phyloP scores from a whole-genome alignment of 805 yeast species.

The Debaryomyces tyrocola region DNA sequence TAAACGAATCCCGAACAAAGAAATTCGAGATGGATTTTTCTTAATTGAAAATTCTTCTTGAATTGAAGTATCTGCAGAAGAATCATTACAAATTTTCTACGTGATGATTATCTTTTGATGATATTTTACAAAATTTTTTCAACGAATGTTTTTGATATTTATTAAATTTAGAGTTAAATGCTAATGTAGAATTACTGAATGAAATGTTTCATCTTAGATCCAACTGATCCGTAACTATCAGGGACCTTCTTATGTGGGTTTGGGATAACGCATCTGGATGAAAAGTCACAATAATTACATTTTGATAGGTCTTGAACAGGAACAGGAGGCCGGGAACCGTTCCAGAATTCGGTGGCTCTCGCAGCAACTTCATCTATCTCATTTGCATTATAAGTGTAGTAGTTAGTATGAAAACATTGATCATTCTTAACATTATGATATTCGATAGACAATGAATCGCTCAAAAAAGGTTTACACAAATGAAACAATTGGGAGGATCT shows the following conservation, averaged over 20 bases:
- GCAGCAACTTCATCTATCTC: slow-evolving; percentile 27
- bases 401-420: slow-evolving; percentile 35
- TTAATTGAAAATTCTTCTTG: slow-evolving; percentile 1
- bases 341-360: slow-evolving; percentile 53
- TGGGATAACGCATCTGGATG: slow-evolving; percentile 22
- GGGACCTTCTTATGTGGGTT: slow-evolving; percentile 8
- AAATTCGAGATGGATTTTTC: not conserved
- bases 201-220: slow-evolving; percentile 9
- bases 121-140: slow-evolving; percentile 17
- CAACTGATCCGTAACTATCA: slow-evolving; percentile 2
- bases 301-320: slow-evolving; percentile 40
- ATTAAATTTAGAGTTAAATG: not conserved
- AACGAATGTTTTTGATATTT: not conserved
- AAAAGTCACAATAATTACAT: slow-evolving; percentile 59
- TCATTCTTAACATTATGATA: slow-evolving; percentile 42
- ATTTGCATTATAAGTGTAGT: slow-evolving; percentile 36
- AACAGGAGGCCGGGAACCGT: slow-evolving; percentile 52
- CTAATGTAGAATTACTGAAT: not conserved
- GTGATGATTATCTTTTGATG: slow-evolving; percentile 24
- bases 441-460: slow-evolving; percentile 50
- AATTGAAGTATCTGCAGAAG: slow-evolving; percentile 27
- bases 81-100: slow-evolving; percentile 11
- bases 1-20: slow-evolving; percentile 42
- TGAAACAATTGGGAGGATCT: slow-evolving; percentile 50
- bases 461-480: slow-evolving; percentile 33